These are phyloP conservation scores for Xylaria sp. DNA, from an alignment of 2,329 filamentous ascomycete genomes.

Conservation along the genomic window DNA sequence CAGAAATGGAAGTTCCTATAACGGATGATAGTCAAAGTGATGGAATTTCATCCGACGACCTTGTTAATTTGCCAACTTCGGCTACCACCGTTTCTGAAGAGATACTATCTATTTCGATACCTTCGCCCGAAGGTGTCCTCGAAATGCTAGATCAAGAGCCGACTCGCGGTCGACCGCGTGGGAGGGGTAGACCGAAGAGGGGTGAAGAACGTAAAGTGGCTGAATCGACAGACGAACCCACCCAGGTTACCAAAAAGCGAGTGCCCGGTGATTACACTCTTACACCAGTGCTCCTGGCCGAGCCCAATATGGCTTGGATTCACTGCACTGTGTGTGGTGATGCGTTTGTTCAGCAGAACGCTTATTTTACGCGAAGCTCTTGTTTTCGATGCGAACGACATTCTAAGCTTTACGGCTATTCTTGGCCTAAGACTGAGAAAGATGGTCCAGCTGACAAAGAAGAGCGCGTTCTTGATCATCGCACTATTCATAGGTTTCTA, in stretches of 20 bases:
- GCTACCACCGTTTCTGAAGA: constrained; percentile 26
- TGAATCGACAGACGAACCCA: constrained; percentile 42
- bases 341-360: constrained; percentile 88
- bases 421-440: constrained; percentile 94
- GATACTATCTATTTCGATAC: constrained; percentile 1
- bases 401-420: constrained; percentile 92
- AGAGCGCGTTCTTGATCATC: constrained; percentile 80
- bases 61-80: constrained; percentile 28
- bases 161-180: constrained; percentile 36
- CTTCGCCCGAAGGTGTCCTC: constrained; percentile 4
- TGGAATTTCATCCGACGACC: constrained; percentile 23
- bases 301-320: constrained; percentile 84
- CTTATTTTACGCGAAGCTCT: constrained; percentile 84
- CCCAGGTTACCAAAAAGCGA: constrained; percentile 52
- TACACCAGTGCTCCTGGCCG: constrained; percentile 78
- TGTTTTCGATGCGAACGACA: constrained; percentile 96
- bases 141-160: constrained; percentile 21
- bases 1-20: constrained; percentile 11
- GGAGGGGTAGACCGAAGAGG: constrained; percentile 46
- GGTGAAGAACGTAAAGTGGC: constrained; percentile 47
- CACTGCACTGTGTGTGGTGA: constrained; percentile 85
- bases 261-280: constrained; percentile 83
- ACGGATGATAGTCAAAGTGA: constrained; percentile 12
- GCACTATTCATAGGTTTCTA: constrained; percentile 87
- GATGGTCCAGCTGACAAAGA: constrained; percentile 78